Conservation (phyloP, 2,329 filamentous ascomycete genomes). For the Tolypocladium pustulatum region DNA sequence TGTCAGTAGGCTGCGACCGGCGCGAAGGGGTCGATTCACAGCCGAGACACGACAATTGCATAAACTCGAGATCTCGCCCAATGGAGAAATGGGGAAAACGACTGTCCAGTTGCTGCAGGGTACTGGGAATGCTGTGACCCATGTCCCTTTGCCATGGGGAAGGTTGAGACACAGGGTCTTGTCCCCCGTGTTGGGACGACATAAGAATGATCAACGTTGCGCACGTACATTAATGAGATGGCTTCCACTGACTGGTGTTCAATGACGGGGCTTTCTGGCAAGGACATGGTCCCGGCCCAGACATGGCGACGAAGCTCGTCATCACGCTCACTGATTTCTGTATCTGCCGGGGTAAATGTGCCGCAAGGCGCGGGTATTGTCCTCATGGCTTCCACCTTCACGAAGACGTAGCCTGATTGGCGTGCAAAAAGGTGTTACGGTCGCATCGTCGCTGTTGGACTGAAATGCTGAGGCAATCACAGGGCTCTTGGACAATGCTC, state of each 20-base stretch:
- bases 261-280: background rate
- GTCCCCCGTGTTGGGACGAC: background rate
- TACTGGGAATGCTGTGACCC: background rate
- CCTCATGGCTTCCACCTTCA: too few species aligned
- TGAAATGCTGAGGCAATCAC: background rate
- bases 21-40: background rate
- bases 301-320: background rate
- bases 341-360: background rate
- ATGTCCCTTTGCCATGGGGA: background rate
- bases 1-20: background rate
- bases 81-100: background rate
- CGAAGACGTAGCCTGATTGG: too few species aligned
- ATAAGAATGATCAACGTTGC: background rate
- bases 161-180: background rate
- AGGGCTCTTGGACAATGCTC: background rate
- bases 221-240: background rate
- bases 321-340: background rate
- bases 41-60: conserved; percentile 1
- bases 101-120: background rate
- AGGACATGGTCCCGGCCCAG: background rate
- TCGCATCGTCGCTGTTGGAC: background rate
- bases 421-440: too few species aligned
- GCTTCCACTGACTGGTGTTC: background rate
- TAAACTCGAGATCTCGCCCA: background rate
- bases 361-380: too few species aligned